Evolutionary conservation across 306 rosid species (phyloP), one percentile per base, ranked within the genome.

Genomic region (Luffa acutangula): DNA sequence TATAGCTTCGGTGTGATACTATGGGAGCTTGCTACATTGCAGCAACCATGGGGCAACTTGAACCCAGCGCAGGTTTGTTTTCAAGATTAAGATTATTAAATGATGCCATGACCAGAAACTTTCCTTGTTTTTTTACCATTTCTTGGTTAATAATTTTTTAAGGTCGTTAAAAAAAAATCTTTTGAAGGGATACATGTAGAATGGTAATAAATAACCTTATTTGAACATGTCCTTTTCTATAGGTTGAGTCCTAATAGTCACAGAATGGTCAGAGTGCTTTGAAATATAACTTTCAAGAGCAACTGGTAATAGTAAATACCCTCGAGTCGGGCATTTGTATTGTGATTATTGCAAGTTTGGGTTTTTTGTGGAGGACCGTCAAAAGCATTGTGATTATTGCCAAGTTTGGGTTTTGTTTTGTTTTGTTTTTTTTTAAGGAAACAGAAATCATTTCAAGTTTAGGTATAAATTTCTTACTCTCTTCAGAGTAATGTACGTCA

Each of bases 1-100:
- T 95, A 95, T 86, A 95, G 99, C 82, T 95, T 91, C 81, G 99
- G 97, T 77, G 87, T 95, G 76, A 95, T 95, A 78, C 84, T 95
- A 86, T 95, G 98, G 99, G 99, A 95, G 86, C 79, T 93, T 66
- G 89, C 94, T 56, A 88, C 99, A 7, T 58, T 91, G 91, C 97
- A 89, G 85, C 96, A 87, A 80, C 99, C 99, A 48, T 95, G 99
- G 99, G 70, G 85, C 82, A 95, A 88, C 87, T 86, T 95, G 85
- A 95, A 93, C 83, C 96, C 99, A 37, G 89, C 97, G 51, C 97
- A 95, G 98, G 99, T 95, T 75, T 76, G 90, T 85, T 70, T 51
- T 57, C 59, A 48, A 73, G 78, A 72, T 72, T 31, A 13, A 48
- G 41, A 48, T 45, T 49, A 73, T 49, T 71, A 14, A 73, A 14